phyloP scores from a whole-genome alignment of 140 eudicot genomes.

The Oenanthe javanica region DNA sequence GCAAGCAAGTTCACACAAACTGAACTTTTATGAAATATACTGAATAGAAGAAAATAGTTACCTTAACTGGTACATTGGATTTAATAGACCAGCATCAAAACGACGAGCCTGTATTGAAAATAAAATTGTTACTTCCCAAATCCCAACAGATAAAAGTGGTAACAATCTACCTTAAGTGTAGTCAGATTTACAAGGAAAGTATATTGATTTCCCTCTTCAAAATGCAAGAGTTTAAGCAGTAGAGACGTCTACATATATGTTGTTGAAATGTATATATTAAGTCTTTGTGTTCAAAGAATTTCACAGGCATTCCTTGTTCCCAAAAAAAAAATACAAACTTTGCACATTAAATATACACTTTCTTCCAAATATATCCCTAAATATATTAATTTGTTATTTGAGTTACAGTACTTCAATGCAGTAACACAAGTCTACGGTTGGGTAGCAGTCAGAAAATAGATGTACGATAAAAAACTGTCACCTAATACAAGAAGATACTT shows the following conservation, averaged over 20 bases:
- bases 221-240: neutral
- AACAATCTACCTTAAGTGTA: slow-evolving; percentile 12
- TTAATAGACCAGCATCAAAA: slow-evolving; percentile 54
- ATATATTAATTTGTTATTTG: neutral
- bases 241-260: neutral
- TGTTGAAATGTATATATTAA: neutral
- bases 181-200: slow-evolving; percentile 1
- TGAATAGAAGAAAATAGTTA: neutral
- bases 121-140: neutral
- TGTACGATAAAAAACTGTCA: neutral
- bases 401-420: neutral
- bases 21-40: neutral
- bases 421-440: neutral
- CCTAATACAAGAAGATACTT: neutral
- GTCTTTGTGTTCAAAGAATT: neutral
- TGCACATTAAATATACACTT: neutral
- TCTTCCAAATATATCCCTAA: neutral
- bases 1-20: no score
- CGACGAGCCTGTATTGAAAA: slow-evolving; percentile 56
- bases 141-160: slow-evolving; percentile 1
- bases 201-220: neutral
- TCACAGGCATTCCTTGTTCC: neutral
- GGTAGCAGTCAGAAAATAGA: neutral
- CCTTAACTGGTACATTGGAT: slow-evolving; percentile 91
- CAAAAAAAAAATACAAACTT: neutral